Conservation (phyloP, 2,329 filamentous ascomycete genomes). For the Akanthomyces dipterigenus region DNA sequence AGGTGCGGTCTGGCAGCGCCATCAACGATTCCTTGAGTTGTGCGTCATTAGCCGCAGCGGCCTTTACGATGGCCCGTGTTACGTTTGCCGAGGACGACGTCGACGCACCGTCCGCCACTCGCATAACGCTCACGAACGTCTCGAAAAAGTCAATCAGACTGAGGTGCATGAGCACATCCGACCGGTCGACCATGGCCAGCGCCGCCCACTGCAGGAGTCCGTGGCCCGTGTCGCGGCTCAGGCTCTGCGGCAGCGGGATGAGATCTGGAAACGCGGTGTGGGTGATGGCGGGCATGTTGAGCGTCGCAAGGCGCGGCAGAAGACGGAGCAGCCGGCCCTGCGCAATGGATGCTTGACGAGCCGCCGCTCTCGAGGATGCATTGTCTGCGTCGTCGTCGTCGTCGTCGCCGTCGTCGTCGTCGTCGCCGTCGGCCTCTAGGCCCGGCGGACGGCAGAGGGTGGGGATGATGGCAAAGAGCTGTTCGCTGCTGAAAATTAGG, state of each 20-base stretch:
- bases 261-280: constrained; percentile 30
- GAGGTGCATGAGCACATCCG: constrained; percentile 44
- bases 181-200: constrained; percentile 43
- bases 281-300: constrained; percentile 38
- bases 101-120: constrained; percentile 31
- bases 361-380: constrained; percentile 20
- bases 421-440: constrained; percentile 16
- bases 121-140: constrained; percentile 41
- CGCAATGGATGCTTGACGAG: constrained; percentile 40
- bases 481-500: constrained; percentile 40
- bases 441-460: constrained; percentile 23
- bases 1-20: constrained; percentile 40
- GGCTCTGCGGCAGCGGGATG: constrained; percentile 18
- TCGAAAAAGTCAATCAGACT: constrained; percentile 49
- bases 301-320: constrained; percentile 41
- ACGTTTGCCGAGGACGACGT: constrained; percentile 8
- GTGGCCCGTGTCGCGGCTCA: constrained; percentile 21
- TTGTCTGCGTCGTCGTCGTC: neutral
- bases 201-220: constrained; percentile 46
- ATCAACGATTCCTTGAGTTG: constrained; percentile 32
- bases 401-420: neutral
- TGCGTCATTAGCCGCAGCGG: constrained; percentile 34
- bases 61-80: constrained; percentile 27
- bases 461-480: constrained; percentile 40
- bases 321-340: constrained; percentile 48